phyloP scores from a whole-genome alignment of 2,329 filamentous ascomycete species.

The Beauveria australis region DNA sequence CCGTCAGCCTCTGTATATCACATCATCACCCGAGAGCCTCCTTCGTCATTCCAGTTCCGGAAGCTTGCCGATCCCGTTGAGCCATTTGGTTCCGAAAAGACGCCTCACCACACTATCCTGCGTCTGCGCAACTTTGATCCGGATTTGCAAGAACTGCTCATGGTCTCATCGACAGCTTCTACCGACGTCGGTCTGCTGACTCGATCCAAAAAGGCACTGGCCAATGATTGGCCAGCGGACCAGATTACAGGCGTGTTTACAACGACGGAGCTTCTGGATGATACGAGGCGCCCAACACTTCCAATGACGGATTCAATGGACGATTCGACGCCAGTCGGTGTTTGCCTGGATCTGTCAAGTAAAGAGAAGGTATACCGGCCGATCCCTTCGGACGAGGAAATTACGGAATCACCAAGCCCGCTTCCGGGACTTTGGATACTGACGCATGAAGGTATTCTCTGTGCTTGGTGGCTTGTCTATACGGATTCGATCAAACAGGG shows the following conservation, averaged over 20 bases:
- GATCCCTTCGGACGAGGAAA: conserved; percentile 66
- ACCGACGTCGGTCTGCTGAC: conserved; percentile 73
- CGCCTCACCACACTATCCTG: conserved; percentile 69
- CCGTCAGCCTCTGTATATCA: conserved; percentile 65
- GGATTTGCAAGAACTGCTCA: conserved; percentile 69
- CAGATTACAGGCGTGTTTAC: conserved; percentile 62
- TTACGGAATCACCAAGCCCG: conserved; percentile 70
- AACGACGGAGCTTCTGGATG: conserved; percentile 62
- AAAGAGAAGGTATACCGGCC: conserved; percentile 72
- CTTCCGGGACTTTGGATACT: conserved; percentile 77
- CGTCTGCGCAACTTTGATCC: conserved; percentile 76
- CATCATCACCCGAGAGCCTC: conserved; percentile 61
- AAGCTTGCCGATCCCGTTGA: conserved; percentile 68
- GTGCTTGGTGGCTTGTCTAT: conserved; percentile 88
- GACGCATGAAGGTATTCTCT: conserved; percentile 80
- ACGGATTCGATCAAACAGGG: conserved; percentile 72
- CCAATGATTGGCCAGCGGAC: conserved; percentile 49
- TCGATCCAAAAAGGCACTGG: conserved; percentile 60
- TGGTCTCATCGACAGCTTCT: conserved; percentile 73
- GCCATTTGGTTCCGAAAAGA: conserved; percentile 56
- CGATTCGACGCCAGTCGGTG: conserved; percentile 71
- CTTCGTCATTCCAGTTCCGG: conserved; percentile 58
- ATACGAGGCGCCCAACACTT: conserved; percentile 65
- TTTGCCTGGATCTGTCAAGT: conserved; percentile 75
- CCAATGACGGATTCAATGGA: conserved; percentile 55